Conservation (phyloP, 2,329 filamentous ascomycete genomes). For the Lecanosticta acicola region DNA sequence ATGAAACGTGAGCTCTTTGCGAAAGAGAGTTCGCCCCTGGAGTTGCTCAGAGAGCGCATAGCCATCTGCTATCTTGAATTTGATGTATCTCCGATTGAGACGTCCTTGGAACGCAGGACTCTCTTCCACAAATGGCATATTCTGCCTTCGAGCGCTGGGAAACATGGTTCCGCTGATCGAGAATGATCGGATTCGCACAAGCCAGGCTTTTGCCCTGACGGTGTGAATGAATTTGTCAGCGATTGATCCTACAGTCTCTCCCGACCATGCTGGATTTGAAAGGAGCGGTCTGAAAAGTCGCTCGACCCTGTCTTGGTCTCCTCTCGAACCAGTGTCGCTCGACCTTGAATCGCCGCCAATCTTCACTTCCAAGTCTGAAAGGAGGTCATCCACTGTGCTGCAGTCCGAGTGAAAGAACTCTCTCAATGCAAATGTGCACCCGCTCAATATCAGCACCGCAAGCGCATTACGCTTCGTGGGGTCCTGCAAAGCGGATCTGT, state of each 20-base stretch:
- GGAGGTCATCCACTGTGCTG: conserved; percentile 2
- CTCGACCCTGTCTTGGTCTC: not conserved
- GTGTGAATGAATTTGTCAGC: not conserved
- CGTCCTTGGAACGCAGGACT: not conserved
- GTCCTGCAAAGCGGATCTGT: not conserved
- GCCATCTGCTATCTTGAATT: not conserved
- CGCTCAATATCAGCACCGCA: conserved; percentile 5
- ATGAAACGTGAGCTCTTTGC: not conserved
- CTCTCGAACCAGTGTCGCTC: not conserved
- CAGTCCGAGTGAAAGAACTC: conserved; percentile 2
- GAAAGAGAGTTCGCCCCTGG: not conserved
- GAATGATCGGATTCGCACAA: not conserved
- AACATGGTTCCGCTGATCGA: not conserved
- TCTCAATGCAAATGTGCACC: conserved; percentile 7
- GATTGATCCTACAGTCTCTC: not conserved
- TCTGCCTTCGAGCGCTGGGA: not conserved
- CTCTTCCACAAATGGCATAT: not conserved
- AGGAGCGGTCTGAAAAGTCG: not conserved
- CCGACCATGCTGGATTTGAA: not conserved
- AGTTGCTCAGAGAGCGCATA: not conserved
- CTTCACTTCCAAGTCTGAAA: not conserved
- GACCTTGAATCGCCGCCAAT: not conserved
- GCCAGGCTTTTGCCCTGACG: not conserved
- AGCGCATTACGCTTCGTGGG: conserved; percentile 7
- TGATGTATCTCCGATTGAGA: not conserved